Evolutionary conservation across 208 protist species (phyloP).

Genomic region (Sergeia podlipaevii): DNA sequence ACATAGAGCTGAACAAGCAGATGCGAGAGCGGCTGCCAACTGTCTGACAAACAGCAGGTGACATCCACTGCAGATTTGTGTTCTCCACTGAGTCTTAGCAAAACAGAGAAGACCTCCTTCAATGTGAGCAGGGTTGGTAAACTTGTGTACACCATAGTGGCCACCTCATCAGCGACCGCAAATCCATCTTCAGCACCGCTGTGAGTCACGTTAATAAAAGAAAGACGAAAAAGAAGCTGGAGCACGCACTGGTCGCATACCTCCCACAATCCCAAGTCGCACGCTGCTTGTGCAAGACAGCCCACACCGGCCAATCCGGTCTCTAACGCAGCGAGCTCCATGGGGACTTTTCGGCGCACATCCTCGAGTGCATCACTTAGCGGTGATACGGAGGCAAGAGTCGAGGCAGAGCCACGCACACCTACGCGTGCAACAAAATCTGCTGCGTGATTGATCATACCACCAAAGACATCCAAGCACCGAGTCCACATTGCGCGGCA

Average conservation of each 20-base stretch:
- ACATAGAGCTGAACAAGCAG: constrained; percentile 36
- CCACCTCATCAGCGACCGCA: constrained; percentile 23
- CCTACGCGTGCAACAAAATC: no score
- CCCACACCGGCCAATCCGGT: constrained; percentile 27
- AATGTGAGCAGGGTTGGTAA: constrained; percentile 34
- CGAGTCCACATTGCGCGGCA: constrained; percentile 50
- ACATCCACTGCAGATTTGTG: no score
- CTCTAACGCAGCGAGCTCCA: constrained; percentile 22
- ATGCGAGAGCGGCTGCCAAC: constrained; percentile 27
- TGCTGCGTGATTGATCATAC: constrained; percentile 45
- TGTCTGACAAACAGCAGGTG: constrained; percentile 21
- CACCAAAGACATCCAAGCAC: constrained; percentile 46
- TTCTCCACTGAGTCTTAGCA: no score
- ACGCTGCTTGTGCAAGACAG: constrained; percentile 17
- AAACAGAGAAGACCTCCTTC: constrained; percentile 32
- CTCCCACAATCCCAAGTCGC: constrained; percentile 11
- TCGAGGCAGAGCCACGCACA: constrained; percentile 8
- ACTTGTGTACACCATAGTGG: constrained; percentile 28
- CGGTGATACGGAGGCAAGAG: constrained; percentile 13
- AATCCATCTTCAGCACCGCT: constrained; percentile 23
- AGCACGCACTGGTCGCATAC: constrained; percentile 37
- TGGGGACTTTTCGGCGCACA: constrained; percentile 8
- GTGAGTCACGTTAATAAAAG: no score
- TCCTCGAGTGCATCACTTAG: constrained; percentile 18
- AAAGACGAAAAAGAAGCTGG: constrained; percentile 20